phyloP scores from a whole-genome alignment of 345 rosid species.

The Pistacia atlantica region DNA sequence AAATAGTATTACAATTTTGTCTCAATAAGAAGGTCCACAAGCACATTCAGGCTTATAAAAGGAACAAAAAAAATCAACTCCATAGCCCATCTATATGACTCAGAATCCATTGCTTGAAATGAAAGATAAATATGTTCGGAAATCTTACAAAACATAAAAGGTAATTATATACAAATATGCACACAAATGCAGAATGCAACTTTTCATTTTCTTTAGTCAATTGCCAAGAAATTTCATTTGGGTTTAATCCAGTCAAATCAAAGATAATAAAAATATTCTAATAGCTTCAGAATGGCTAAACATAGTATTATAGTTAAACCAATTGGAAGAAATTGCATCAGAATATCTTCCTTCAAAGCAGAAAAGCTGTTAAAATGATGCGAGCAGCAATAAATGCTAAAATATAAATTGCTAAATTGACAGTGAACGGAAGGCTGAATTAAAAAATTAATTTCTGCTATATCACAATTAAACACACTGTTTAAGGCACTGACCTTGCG shows the following conservation, averaged over 20 bases:
- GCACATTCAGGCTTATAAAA: background rate
- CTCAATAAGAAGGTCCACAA: background rate
- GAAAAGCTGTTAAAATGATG: background rate
- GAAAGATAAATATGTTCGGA: background rate
- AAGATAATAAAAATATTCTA: background rate
- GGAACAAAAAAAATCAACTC: background rate
- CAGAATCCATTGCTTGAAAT: background rate
- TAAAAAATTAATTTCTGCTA: slow-evolving; percentile 8
- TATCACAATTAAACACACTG: background rate
- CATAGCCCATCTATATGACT: background rate
- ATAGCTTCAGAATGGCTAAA: background rate
- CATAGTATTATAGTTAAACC: background rate
- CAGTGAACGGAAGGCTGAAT: background rate
- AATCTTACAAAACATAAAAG: background rate
- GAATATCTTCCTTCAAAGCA: background rate
- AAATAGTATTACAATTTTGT: background rate
- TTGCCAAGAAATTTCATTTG: background rate
- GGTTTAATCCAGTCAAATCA: background rate
- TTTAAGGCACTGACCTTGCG: slow-evolving; percentile 63
- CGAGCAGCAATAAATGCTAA: slow-evolving; percentile 1
- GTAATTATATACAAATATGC: background rate
- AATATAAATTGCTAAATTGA: background rate
- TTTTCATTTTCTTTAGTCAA: background rate
- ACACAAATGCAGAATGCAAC: background rate
- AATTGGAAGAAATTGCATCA: background rate